Conservation (phyloP, 495 filamentous ascomycete genomes). For the Aspergillus sclerotioniger region DNA sequence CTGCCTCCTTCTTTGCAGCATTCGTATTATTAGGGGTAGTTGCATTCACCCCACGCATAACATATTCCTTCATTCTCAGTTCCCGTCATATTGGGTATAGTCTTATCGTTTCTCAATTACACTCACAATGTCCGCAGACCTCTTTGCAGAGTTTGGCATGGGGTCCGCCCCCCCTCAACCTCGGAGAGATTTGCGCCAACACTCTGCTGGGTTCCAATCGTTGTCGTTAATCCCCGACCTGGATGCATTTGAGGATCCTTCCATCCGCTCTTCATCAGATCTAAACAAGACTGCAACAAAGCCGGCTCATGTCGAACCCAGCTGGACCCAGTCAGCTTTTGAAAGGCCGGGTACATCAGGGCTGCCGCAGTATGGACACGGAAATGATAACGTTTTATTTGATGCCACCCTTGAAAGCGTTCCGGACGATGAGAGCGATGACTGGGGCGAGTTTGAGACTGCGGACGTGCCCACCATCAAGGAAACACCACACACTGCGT, state of each 20-base stretch:
- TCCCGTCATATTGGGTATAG: background rate
- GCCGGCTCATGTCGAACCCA: background rate
- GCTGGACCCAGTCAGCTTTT: slow-evolving; percentile 6
- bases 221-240: slow-evolving; percentile 27
- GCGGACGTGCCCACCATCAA: slow-evolving; percentile 54
- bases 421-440: slow-evolving; percentile 55
- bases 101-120: background rate
- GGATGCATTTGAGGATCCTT: slow-evolving; percentile 25
- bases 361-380: slow-evolving; percentile 24
- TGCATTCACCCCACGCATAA: background rate
- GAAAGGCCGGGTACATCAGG: slow-evolving; percentile 12
- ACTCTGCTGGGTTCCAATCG: slow-evolving; percentile 14
- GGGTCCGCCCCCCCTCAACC: slow-evolving; percentile 21
- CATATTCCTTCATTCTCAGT: background rate
- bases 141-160: slow-evolving; percentile 67
- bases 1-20: background rate
- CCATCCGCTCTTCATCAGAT: slow-evolving; percentile 15
- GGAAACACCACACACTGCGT: slow-evolving; percentile 35
- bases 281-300: slow-evolving; percentile 5
- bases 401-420: slow-evolving; percentile 42
- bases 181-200: slow-evolving; percentile 16
- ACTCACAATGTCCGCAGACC: slow-evolving; percentile 66
- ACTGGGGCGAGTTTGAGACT: slow-evolving; percentile 74
- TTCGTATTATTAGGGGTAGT: background rate
- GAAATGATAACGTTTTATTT: slow-evolving; percentile 42